Evolutionary conservation across 2,329 filamentous ascomycete genomes (phyloP).

Genomic region (Monosporascus cannonballus): DNA sequence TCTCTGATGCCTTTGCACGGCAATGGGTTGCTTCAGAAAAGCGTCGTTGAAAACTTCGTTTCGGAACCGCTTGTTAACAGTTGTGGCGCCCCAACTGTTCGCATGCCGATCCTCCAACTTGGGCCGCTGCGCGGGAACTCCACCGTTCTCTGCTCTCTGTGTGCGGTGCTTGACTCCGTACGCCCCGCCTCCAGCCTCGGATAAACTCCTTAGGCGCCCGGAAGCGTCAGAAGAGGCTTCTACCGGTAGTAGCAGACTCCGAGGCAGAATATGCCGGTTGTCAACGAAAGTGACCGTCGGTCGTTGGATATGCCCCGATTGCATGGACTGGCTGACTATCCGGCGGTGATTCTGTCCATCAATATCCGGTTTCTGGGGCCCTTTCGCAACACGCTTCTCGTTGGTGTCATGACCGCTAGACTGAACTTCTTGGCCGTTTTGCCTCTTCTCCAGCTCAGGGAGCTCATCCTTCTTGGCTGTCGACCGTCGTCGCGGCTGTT

Average conservation of each 20-base stretch:
- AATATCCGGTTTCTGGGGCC: conserved; percentile 11
- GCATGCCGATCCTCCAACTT: conserved; percentile 49
- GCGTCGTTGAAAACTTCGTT: conserved; percentile 92
- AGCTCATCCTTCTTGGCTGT: conserved; percentile 45
- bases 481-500: conserved; percentile 63
- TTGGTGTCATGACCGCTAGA: conserved; percentile 20
- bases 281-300: conserved; percentile 92
- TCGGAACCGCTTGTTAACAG: conserved; percentile 78
- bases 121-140: conserved; percentile 26
- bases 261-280: conserved; percentile 87
- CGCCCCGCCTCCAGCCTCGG: conserved; percentile 23
- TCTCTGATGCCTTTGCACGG: conserved; percentile 69
- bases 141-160: conserved; percentile 6
- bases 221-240: conserved; percentile 29
- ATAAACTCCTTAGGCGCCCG: conserved; percentile 31
- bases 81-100: conserved; percentile 82
- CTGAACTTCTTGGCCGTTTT: conserved; percentile 28
- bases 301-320: conserved; percentile 57
- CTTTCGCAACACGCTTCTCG: conserved; percentile 6
- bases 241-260: conserved; percentile 65
- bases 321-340: conserved; percentile 69
- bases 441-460: conserved; percentile 17
- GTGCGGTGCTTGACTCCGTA: conserved; percentile 12
- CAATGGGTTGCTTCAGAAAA: conserved; percentile 77
- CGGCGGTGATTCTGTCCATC: conserved; percentile 30